Conservation (phyloP, 768 basidiomycete species). For the Boletus patriciae region DNA sequence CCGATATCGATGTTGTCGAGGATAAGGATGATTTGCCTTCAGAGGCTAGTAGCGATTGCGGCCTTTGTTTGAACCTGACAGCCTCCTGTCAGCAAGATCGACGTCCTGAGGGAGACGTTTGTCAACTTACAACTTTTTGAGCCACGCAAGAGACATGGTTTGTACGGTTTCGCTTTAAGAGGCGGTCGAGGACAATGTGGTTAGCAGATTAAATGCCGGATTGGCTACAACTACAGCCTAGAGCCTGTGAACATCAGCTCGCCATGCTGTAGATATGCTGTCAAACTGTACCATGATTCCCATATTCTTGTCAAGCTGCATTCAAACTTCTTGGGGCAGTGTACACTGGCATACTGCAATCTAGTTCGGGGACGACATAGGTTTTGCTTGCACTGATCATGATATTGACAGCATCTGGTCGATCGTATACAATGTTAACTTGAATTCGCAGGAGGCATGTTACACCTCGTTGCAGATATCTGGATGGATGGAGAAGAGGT, state of each 20-base stretch:
- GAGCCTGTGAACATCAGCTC: not conserved
- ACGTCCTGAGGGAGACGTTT: not conserved
- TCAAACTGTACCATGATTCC: not conserved
- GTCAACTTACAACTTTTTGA: conserved; percentile 8
- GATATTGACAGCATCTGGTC: not conserved
- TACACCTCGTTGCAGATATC: not conserved
- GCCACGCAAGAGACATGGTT: conserved; percentile 4
- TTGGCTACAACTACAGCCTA: not conserved
- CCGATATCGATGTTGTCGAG: not conserved
- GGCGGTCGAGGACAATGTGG: not conserved
- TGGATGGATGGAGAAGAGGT: not conserved
- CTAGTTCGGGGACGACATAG: too few species aligned
- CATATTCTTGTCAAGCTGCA: not conserved
- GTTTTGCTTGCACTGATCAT: too few species aligned
- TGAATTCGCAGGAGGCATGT: not conserved
- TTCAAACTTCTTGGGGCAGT: not conserved
- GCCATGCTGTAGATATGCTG: not conserved
- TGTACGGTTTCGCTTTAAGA: not conserved
- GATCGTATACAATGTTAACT: too few species aligned
- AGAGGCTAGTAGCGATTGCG: not conserved
- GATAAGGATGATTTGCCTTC: not conserved
- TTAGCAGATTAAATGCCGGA: not conserved
- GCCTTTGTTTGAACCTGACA: conserved; percentile 3
- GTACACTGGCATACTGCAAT: not conserved
- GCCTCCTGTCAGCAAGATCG: not conserved